These are phyloP conservation scores for Daldinia eschscholtzii DNA, from an alignment of 2,329 filamentous ascomycete species.

Conservation along the genomic window DNA sequence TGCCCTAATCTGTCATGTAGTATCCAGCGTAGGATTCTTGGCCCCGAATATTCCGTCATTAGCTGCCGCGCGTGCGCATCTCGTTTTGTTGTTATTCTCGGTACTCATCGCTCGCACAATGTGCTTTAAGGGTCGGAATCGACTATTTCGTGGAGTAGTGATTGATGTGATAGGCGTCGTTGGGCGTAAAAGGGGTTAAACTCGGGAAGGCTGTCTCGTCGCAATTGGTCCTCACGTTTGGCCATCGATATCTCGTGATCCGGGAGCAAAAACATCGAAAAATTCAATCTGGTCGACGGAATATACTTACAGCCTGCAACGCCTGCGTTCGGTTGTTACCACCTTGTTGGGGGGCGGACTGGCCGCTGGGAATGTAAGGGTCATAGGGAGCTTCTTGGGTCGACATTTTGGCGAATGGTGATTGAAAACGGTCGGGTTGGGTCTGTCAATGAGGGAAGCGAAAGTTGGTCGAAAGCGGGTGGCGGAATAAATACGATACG, in stretches of 20 bases:
- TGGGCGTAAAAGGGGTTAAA: not conserved
- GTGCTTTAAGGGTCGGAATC: not conserved
- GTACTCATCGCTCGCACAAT: not conserved
- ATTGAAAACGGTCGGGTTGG: constrained; percentile 22
- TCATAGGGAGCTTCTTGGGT: constrained; percentile 78
- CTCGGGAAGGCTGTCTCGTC: constrained; percentile 18
- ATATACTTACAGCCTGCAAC: constrained; percentile 83
- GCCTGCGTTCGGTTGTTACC: constrained; percentile 70
- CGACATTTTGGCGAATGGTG: constrained; percentile 60
- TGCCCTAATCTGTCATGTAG: not conserved
- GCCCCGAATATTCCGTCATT: constrained; percentile 11
- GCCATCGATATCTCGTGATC: constrained; percentile 22
- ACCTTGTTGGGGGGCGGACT: constrained; percentile 61
- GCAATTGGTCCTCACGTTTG: constrained; percentile 22
- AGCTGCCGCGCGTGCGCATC: constrained; percentile 15
- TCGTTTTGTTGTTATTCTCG: constrained; percentile 6
- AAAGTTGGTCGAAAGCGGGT: constrained; percentile 16
- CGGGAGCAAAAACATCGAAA: constrained; percentile 36
- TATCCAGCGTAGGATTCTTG: not conserved
- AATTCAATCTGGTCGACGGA: constrained; percentile 29
- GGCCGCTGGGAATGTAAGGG: constrained; percentile 85
- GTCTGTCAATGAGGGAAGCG: constrained; percentile 18
- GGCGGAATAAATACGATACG: constrained; percentile 30
- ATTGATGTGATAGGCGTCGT: constrained; percentile 11
- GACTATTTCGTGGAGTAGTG: constrained; percentile 1